These are phyloP conservation scores for Echeveria elegans DNA, from an alignment of 164 flowering plant species.

Conservation along the genomic window DNA sequence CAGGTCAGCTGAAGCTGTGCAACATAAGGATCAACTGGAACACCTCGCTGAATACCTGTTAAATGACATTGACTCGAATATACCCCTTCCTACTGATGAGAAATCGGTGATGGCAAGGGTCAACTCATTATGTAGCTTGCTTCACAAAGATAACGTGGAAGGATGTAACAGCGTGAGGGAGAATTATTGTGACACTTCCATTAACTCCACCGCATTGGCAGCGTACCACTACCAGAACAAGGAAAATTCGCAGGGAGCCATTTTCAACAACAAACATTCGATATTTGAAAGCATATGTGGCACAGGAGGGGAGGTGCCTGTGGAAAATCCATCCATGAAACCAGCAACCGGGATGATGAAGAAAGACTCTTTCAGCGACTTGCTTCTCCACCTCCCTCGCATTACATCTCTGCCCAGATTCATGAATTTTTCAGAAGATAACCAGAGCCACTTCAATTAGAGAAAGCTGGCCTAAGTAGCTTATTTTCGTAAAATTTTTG, in stretches of 20 bases:
- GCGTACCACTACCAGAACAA: neutral
- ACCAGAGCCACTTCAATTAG: too few relatives aligned
- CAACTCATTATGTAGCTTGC: conserved; percentile 30
- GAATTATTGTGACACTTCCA: neutral
- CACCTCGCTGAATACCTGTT: conserved; percentile 15
- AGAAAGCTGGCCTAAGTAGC: too few relatives aligned
- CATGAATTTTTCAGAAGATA: too few relatives aligned
- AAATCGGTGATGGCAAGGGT: conserved; percentile 29
- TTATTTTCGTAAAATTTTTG: too few relatives aligned
- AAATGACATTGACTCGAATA: conserved; percentile 22
- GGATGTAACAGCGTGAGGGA: neutral
- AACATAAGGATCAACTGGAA: neutral
- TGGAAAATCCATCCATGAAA: conserved; percentile 1
- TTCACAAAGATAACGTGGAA: conserved; percentile 20
- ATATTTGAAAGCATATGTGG: neutral
- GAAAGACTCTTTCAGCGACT: too few relatives aligned
- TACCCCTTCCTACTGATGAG: conserved; percentile 28
- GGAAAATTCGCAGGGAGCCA: neutral
- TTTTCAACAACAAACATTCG: neutral
- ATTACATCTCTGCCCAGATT: too few relatives aligned
- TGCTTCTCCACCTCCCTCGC: too few relatives aligned
- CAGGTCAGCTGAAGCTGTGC: conserved; percentile 9
- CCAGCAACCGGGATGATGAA: too few relatives aligned
- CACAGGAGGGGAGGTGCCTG: neutral
- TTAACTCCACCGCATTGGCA: neutral